phyloP scores from a whole-genome alignment of 371 early-diverging fungal species.

The Apophysomyces elegans region DNA sequence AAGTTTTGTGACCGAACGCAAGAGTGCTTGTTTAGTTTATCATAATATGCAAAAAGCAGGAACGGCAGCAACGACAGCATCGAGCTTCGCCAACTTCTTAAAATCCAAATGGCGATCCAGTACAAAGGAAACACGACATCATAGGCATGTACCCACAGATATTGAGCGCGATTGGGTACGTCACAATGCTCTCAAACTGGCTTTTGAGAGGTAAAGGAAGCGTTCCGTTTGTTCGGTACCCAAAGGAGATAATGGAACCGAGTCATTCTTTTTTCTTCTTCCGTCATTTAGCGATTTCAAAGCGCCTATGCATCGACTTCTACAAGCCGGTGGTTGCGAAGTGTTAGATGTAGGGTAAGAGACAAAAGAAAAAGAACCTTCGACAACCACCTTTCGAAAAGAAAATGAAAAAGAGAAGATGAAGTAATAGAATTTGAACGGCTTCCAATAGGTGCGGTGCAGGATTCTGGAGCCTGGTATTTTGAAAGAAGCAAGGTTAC shows the following conservation, averaged over 20 bases:
- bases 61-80: constrained; percentile 19
- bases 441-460: constrained; percentile 37
- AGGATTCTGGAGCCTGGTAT: constrained; percentile 51
- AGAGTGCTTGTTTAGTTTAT: not conserved
- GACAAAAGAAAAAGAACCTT: not conserved
- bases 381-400: not conserved
- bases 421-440: not conserved
- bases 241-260: too few relatives aligned
- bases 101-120: constrained; percentile 28
- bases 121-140: constrained; percentile 17
- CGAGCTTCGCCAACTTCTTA: constrained; percentile 25
- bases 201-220: constrained; percentile 42
- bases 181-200: constrained; percentile 46
- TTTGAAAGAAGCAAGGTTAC: not conserved
- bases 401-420: not conserved
- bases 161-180: constrained; percentile 48
- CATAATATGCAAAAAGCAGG: constrained; percentile 15
- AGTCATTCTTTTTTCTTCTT: not conserved
- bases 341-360: constrained; percentile 51
- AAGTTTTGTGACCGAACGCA: not conserved
- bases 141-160: constrained; percentile 23
- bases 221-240: too few relatives aligned
- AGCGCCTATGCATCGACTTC: constrained; percentile 38
- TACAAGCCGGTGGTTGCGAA: constrained; percentile 48
- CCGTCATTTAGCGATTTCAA: constrained; percentile 36